Percentiles rank a stretch among this genome's conserved stretches.
Evolutionary conservation across 2,329 filamentous ascomycete species (phyloP).

Genomic region (Aotearoamyces nothofagi): DNA sequence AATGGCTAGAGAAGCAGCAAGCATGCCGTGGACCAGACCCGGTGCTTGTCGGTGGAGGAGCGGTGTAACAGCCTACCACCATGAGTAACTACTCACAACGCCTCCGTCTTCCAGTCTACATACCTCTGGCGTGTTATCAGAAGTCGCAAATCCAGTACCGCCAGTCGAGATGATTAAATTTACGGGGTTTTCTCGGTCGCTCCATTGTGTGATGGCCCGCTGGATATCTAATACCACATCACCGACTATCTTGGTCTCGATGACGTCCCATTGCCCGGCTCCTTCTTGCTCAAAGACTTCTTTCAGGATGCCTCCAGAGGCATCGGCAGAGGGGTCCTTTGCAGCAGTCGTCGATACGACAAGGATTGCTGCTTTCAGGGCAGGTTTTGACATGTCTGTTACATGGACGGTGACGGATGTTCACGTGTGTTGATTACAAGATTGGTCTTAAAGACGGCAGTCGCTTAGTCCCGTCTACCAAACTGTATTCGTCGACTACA

Average conservation of each 20-base stretch:
- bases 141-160: conserved; percentile 79
- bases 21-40: conserved; percentile 90
- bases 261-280: conserved; percentile 55
- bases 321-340: conserved; percentile 64
- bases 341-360: conserved; percentile 85
- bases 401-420: too few relatives aligned
- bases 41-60: conserved; percentile 76
- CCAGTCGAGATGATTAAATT: conserved; percentile 83
- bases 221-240: conserved; percentile 68
- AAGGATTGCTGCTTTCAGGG: conserved; percentile 62
- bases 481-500: too few relatives aligned
- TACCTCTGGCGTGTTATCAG: conserved; percentile 83
- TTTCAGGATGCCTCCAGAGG: conserved; percentile 49
- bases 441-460: too few relatives aligned
- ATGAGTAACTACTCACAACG: conserved; percentile 5
- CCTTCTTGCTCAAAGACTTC: conserved; percentile 55
- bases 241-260: conserved; percentile 58
- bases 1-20: conserved; percentile 66
- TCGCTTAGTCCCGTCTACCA: too few relatives aligned
- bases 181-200: conserved; percentile 44
- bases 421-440: too few relatives aligned
- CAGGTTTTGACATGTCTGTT: conserved; percentile 23
- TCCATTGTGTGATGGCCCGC: conserved; percentile 53
- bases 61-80: conserved; percentile 52
- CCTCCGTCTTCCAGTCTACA: conserved; percentile 9